Percentiles rank a stretch among this genome's conserved stretches.
Evolutionary conservation across 1,284 basidiomycete genomes (phyloP).

Genomic region (Marasmius oreades): DNA sequence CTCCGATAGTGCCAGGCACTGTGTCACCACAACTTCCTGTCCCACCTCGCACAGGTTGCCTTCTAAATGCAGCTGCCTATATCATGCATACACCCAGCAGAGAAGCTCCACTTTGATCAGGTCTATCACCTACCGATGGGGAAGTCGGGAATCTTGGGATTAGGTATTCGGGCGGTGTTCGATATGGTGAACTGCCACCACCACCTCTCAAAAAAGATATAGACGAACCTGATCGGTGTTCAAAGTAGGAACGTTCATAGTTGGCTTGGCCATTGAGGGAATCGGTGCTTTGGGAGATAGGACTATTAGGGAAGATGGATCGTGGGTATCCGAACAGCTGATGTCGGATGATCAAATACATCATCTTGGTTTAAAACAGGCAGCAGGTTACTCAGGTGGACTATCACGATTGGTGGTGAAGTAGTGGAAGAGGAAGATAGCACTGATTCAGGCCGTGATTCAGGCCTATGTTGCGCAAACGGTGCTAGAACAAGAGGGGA

Average conservation of each 20-base stretch:
- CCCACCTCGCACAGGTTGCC: constrained; percentile 35
- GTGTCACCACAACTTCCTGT: constrained; percentile 23
- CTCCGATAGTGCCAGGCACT: constrained; percentile 4
- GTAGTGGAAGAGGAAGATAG: neutral
- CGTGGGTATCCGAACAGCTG: constrained; percentile 6
- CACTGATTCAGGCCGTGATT: constrained; percentile 1
- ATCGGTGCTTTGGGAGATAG: constrained; percentile 1
- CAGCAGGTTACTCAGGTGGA: neutral
- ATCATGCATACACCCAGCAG: constrained; percentile 52
- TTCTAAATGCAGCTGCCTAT: constrained; percentile 70
- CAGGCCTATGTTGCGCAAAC: constrained; percentile 6
- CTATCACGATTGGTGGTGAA: neutral
- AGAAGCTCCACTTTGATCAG: constrained; percentile 14
- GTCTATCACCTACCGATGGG: constrained; percentile 2
- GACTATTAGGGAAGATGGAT: constrained; percentile 13
- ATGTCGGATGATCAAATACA: neutral
- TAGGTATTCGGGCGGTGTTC: constrained; percentile 29
- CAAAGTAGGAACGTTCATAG: constrained; percentile 10
- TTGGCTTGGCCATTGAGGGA: constrained; percentile 1
- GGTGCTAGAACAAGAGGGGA: constrained; percentile 10
- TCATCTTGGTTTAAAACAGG: neutral
- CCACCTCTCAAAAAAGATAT: constrained; percentile 13
- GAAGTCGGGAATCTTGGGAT: constrained; percentile 20
- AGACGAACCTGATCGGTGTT: constrained; percentile 6
- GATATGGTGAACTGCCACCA: constrained; percentile 23